A percentile compares a stretch with the other conserved stretches of the same genome.
Evolutionary conservation across 768 basidiomycete genomes (phyloP).

Genomic region (Rhodosporidiobolus sp.): DNA sequence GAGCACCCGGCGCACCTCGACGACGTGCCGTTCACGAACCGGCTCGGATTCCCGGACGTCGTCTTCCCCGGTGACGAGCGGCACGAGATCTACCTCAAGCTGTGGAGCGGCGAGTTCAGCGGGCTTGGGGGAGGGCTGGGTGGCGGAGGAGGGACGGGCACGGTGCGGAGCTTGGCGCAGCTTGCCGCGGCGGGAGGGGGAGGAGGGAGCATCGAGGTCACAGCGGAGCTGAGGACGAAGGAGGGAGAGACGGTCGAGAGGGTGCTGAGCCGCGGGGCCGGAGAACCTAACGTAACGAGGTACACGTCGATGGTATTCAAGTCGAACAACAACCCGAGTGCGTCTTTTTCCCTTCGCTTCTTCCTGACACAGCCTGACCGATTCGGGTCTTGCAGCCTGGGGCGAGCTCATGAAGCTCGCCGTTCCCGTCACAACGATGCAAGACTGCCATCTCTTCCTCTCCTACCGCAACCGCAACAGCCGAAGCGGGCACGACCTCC

Average conservation of each 20-base stretch:
- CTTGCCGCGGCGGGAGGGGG: slow-evolving; percentile 47
- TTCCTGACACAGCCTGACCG: background rate
- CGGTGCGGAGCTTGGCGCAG: slow-evolving; percentile 32
- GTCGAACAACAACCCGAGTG: slow-evolving; percentile 70
- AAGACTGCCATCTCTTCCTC: slow-evolving; percentile 88
- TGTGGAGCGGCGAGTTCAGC: slow-evolving; percentile 87
- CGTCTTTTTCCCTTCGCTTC: background rate
- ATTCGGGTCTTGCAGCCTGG: slow-evolving; percentile 57
- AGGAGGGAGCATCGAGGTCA: slow-evolving; percentile 73
- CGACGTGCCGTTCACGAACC: slow-evolving; percentile 73
- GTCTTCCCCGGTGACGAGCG: slow-evolving; percentile 88
- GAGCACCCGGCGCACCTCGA: slow-evolving; percentile 77
- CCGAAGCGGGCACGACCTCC: slow-evolving; percentile 42
- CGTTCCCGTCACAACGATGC: slow-evolving; percentile 64
- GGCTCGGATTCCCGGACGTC: slow-evolving; percentile 92
- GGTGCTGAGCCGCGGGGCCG: slow-evolving; percentile 75
- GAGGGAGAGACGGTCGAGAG: slow-evolving; percentile 67
- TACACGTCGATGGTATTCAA: slow-evolving; percentile 90
- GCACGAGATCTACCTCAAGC: slow-evolving; percentile 92
- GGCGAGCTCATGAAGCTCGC: slow-evolving; percentile 88
- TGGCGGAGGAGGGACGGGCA: slow-evolving; percentile 46
- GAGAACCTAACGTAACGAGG: slow-evolving; percentile 72
- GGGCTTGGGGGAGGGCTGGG: background rate
- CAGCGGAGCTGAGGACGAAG: slow-evolving; percentile 76
- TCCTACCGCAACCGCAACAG: slow-evolving; percentile 61